Evolutionary conservation across 1,139 yeast species (phyloP).

Genomic region (Yarrowia galli): DNA sequence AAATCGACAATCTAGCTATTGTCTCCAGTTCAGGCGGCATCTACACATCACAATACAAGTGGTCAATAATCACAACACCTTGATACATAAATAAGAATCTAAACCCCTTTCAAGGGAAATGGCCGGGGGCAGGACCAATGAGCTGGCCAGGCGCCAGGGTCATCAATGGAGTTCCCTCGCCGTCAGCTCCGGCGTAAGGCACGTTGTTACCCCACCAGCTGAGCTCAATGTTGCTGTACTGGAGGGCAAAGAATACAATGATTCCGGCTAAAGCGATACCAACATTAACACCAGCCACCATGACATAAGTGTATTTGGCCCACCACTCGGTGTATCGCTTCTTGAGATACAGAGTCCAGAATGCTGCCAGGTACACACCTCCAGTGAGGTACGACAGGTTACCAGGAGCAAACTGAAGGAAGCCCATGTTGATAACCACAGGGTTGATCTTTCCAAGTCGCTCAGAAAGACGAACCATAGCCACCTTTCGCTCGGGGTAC

Average conservation of each 20-base stretch:
- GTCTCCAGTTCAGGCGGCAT: too few relatives aligned
- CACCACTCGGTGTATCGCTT: constrained; percentile 63
- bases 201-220: constrained; percentile 69
- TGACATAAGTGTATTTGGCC: constrained; percentile 68
- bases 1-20: too few relatives aligned
- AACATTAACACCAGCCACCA: constrained; percentile 16
- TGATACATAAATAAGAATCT: constrained; percentile 5
- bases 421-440: constrained; percentile 59
- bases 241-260: constrained; percentile 61
- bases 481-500: neutral
- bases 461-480: neutral
- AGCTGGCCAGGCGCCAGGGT: neutral
- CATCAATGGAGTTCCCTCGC: neutral
- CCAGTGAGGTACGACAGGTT: constrained; percentile 60
- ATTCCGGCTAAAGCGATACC: constrained; percentile 33
- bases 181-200: neutral
- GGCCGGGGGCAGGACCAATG: neutral
- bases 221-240: constrained; percentile 52
- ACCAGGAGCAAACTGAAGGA: constrained; percentile 58
- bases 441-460: constrained; percentile 50
- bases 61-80: neutral
- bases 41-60: too few relatives aligned
- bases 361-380: constrained; percentile 59
- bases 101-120: neutral
- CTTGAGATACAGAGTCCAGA: constrained; percentile 62